A percentile compares a stretch with the other conserved stretches of the same genome.
Evolutionary conservation across 2,329 filamentous ascomycete species (phyloP).

Genomic region (Diaporthe citri): DNA sequence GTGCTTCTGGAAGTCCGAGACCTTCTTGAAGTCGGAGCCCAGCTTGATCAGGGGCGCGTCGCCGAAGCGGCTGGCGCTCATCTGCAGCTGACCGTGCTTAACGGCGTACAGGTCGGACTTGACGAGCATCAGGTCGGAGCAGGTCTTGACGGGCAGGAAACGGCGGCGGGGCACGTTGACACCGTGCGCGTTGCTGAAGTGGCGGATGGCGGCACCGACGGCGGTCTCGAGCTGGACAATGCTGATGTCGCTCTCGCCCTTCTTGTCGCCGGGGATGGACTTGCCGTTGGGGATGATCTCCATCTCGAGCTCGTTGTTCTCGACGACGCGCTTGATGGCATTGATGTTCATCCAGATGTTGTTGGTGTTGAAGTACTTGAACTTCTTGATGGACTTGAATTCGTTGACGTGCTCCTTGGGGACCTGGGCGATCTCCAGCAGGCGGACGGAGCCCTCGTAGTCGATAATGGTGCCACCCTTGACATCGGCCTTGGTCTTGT

Average conservation of each 20-base stretch:
- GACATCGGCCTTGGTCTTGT: slow-evolving; percentile 99
- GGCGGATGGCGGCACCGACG: slow-evolving; percentile 97
- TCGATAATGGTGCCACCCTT: slow-evolving; percentile 99
- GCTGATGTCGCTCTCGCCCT: slow-evolving; percentile 97
- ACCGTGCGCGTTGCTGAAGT: slow-evolving; percentile 98
- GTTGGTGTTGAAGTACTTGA: slow-evolving; percentile 99
- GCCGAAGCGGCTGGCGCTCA: slow-evolving; percentile 96
- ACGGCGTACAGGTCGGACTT: slow-evolving; percentile 99
- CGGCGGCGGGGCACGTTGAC: slow-evolving; percentile 98
- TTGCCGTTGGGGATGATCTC: slow-evolving; percentile 99
- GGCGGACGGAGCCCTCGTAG: slow-evolving; percentile 95
- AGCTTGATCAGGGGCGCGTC: slow-evolving; percentile 99
- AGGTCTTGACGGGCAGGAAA: slow-evolving; percentile 99
- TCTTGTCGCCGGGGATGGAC: slow-evolving; percentile 98
- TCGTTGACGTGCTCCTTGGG: slow-evolving; percentile 99
- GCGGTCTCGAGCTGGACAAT: slow-evolving; percentile 99
- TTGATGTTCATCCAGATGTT: slow-evolving; percentile 99
- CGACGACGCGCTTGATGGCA: slow-evolving; percentile 98
- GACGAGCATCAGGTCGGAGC: slow-evolving; percentile 99
- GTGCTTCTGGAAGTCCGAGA: slow-evolving; percentile 93
- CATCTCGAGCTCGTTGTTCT: slow-evolving; percentile 98
- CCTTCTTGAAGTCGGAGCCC: slow-evolving; percentile 99
- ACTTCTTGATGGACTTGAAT: slow-evolving; percentile 99
- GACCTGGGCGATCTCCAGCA: slow-evolving; percentile 98
- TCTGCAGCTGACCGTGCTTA: slow-evolving; percentile 97